Evolutionary conservation across 2,329 filamentous ascomycete species (phyloP), one percentile per base, ranked within the genome.

Genomic region (Phialemonium atrogriseum): DNA sequence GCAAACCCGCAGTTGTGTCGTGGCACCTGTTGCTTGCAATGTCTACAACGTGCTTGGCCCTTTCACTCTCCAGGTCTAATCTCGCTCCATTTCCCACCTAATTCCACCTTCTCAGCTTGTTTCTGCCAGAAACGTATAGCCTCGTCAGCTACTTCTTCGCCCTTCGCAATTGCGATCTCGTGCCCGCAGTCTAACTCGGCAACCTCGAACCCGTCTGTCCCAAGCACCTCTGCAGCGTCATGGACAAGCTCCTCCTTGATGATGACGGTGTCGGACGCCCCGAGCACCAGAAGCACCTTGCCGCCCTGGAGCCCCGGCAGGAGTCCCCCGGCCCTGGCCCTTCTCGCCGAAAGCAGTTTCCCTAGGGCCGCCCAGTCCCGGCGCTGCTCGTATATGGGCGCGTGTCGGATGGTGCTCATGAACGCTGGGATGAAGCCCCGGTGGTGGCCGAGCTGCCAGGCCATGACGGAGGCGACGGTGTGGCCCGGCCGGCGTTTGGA

Each of bases 391-490:
- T 79, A 73, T 14, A 88, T 75, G 0, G 84, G 84, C 2, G 77
- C 79, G 46, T 81, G 58, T 13, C 77, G 68, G 43, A 89, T 79
- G 18, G 72, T 77, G 35, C 75, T 82, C 46, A 86, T 69, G 46
- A 87, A 87, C 0, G 82, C 72, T 3, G 64, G 61, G 5, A 85
- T 61, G 46, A 85, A 88, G 0, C 81, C 84, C 1, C 52, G 47
- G 49, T 89, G 81, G 17, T 70, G 49, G 21, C 65, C 59, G 13
- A 85, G 58, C 54, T 89, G 84, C 80, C 83, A 87, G 27, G 61
- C 56, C 29, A 86, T 75, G 0, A 81, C 71, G 4, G 66, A 64
- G 0, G 75, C 70, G 4, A 84, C 68, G 7, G 70, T 76, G 32
- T 78, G 61, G 11, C 58, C 45, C 0, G 69, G 65, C 32, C 70